Evolutionary conservation across 768 basidiomycete species (phyloP).

Genomic region (Chlorophyllum brunneum): DNA sequence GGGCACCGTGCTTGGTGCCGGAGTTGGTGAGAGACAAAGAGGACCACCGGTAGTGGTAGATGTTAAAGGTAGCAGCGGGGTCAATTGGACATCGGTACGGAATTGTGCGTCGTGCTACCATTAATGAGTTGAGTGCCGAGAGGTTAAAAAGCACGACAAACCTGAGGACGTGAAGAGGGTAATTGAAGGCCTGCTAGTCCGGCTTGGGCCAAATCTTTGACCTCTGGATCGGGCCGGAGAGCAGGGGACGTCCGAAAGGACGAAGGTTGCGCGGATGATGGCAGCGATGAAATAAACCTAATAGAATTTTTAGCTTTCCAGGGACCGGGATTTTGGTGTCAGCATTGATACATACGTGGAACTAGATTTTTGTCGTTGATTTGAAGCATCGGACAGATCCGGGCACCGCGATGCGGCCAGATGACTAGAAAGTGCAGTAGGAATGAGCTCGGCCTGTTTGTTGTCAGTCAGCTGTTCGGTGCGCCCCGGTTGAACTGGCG

Average conservation of each 20-base stretch:
- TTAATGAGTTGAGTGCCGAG: not conserved
- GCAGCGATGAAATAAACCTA: not conserved
- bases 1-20: too few species aligned
- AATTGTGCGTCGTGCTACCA: too few species aligned
- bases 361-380: not conserved
- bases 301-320: not conserved
- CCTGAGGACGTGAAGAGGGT: not conserved
- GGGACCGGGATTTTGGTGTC: not conserved
- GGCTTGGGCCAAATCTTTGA: not conserved
- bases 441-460: too few species aligned
- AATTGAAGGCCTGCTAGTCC: not conserved
- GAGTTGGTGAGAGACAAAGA: too few species aligned
- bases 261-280: not conserved
- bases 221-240: not conserved
- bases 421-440: too few species aligned
- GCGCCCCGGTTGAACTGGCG: too few species aligned
- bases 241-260: not conserved
- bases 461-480: too few species aligned
- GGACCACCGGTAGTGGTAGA: not conserved
- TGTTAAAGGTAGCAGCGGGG: not conserved
- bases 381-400: too few species aligned
- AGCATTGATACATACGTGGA: not conserved
- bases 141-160: not conserved
- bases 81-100: not conserved
- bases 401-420: too few species aligned